Base-by-base conservation (phyloP, 73 alveolate genomes). In the Blepharisma stoltei region DNA sequence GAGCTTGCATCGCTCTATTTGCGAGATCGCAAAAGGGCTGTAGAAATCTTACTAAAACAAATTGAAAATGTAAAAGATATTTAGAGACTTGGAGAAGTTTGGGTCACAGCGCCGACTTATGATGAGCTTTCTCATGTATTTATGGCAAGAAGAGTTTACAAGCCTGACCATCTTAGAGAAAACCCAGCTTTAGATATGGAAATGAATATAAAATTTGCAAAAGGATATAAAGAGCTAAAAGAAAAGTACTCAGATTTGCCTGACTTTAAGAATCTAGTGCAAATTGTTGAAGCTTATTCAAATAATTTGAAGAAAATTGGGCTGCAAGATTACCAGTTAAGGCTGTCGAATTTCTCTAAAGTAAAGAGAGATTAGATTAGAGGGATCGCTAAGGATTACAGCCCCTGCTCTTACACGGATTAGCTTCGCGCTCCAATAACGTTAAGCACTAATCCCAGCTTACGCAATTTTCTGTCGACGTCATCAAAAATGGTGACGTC, bases 41-140 rank as follows among this genome's bases (percentile, higher is more conserved):
- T 93, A 27, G 91, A 83, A 25, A 80, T 81, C 41, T 66, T 94
- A 37, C 87, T 96, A 46, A 77, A 77, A 55, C 92, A 83, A 48
- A 90, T 96, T 49, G 99, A 96, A 87, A 38, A 46, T 21, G 88
- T 83, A 83, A 9, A 1, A 11, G n/a, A 37, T 20, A 45, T 11
- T 21, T 66, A 90, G 78, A 86, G 81, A 81, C 84, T 96, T 86
- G 88, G 86, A 85, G 86, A 89, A 6, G 98, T 93, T 41, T 90
- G 92, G 21, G 70, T 92, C 41, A 86, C 94, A 69, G 95, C 98
- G 6, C 98, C 99, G 7, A 80, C 93, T 44, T 92, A 86, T 86
- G 81, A 88, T 45, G 98, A 96, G 73, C 86, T 89, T 38, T 54
- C 83, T 67, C 81, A 86, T 11, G 60, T 94, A 4, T 85, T 83